phyloP scores from a whole-genome alignment of 441 rosid genomes.

The Hypseocharis bilobata region DNA sequence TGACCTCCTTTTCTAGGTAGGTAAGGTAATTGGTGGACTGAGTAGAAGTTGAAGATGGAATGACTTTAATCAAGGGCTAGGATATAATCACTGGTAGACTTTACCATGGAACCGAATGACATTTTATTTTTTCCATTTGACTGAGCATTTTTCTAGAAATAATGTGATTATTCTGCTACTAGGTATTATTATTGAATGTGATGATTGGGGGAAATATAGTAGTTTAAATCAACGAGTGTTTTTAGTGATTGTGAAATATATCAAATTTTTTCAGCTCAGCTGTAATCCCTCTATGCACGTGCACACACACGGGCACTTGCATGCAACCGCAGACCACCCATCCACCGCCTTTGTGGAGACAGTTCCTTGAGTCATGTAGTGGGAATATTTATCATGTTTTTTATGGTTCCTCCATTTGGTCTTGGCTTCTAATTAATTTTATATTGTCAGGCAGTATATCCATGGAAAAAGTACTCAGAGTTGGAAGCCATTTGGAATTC shows the following conservation, averaged over 20 bases:
- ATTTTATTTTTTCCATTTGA: not conserved
- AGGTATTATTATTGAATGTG: no score
- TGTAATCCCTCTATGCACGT: no score
- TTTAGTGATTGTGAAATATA: no score
- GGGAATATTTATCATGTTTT: slow-evolving; percentile 10
- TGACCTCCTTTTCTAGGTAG: not conserved
- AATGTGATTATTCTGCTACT: not conserved
- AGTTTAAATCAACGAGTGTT: no score
- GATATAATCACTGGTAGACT: not conserved
- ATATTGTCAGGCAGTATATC: slow-evolving; percentile 51
- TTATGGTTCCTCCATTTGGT: not conserved
- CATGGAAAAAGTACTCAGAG: slow-evolving; percentile 44
- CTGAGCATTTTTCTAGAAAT: not conserved
- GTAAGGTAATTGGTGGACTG: not conserved
- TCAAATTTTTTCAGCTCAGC: no score
- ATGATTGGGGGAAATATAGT: no score
- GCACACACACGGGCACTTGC: no score
- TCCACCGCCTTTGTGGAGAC: no score
- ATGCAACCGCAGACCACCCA: no score
- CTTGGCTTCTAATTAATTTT: slow-evolving; percentile 20
- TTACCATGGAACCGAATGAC: not conserved
- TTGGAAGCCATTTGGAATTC: slow-evolving; percentile 69
- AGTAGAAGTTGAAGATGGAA: not conserved
- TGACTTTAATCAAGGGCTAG: not conserved
- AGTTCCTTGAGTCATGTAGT: no score